These are phyloP conservation scores for Mycena alexandri DNA, from an alignment of 768 basidiomycete species.

Conservation along the genomic window DNA sequence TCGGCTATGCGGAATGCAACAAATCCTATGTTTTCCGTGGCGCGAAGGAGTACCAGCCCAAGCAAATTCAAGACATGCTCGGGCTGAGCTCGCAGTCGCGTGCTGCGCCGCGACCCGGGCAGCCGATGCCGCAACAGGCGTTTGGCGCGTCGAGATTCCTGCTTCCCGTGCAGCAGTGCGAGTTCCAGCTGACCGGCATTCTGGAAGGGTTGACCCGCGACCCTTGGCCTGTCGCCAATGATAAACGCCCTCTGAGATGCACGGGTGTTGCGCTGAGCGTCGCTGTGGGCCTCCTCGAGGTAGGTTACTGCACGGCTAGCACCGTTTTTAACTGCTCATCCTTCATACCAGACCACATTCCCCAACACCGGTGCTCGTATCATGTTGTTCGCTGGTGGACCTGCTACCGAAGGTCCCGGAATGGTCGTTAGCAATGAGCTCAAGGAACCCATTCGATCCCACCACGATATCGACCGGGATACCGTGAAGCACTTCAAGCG, in stretches of 20 bases:
- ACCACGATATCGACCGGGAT: constrained; percentile 98
- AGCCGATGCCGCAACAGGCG: constrained; percentile 82
- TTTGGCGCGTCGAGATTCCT: constrained; percentile 93
- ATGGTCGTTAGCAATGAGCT: constrained; percentile 96
- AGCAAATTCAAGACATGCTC: constrained; percentile 99
- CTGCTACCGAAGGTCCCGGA: constrained; percentile 96
- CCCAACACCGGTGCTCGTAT: constrained; percentile 96
- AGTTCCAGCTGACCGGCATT: constrained; percentile 95
- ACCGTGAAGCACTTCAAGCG: constrained; percentile 98
- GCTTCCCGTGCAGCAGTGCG: constrained; percentile 91
- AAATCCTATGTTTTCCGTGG: constrained; percentile 99
- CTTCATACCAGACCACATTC: constrained; percentile 74
- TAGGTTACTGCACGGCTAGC: constrained; percentile 42
- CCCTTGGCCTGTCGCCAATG: constrained; percentile 97
- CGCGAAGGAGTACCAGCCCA: constrained; percentile 94
- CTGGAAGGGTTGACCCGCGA: constrained; percentile 89
- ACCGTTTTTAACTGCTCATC: background rate
- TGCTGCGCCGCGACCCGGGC: constrained; percentile 88
- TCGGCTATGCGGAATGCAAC: constrained; percentile 94
- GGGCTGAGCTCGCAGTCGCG: constrained; percentile 84
- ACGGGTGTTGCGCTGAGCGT: constrained; percentile 96
- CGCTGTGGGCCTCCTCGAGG: constrained; percentile 92
- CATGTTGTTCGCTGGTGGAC: constrained; percentile 96
- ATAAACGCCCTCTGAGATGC: constrained; percentile 93
- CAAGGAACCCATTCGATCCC: constrained; percentile 97